Conservation (phyloP, 768 basidiomycete genomes). For the Ramaria sp. region DNA sequence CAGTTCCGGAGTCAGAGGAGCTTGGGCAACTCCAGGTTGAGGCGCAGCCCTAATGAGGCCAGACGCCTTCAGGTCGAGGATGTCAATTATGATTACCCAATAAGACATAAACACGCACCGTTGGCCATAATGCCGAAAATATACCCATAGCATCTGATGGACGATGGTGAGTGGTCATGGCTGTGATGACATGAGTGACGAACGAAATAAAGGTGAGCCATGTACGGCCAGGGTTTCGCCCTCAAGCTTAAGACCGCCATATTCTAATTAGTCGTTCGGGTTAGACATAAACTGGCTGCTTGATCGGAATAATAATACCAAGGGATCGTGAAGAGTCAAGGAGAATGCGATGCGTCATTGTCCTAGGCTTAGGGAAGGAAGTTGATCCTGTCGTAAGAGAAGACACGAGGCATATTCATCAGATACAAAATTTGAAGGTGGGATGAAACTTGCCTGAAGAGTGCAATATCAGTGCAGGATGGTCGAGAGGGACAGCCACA, state of each 20-base stretch:
- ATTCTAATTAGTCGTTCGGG: not conserved
- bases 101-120: not conserved
- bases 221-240: conserved; percentile 13
- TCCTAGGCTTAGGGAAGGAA: conserved; percentile 20
- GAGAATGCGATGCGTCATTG: conserved; percentile 11
- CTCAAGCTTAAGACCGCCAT: conserved; percentile 13
- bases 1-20: conserved; percentile 9
- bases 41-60: conserved; percentile 1
- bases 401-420: not conserved
- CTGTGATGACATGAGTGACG: not conserved
- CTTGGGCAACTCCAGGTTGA: conserved; percentile 7
- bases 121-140: not conserved
- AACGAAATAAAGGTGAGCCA: conserved; percentile 17
- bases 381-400: conserved; percentile 16
- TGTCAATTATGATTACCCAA: not conserved
- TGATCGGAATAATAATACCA: conserved; percentile 9
- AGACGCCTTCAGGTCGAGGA: not conserved
- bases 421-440: not conserved
- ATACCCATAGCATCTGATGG: not conserved
- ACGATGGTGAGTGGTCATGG: too few species aligned
- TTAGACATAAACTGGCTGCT: too few species aligned
- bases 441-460: conserved; percentile 10
- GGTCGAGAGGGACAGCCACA: not conserved
- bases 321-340: conserved; percentile 10
- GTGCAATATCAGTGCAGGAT: conserved; percentile 9